Conservation (phyloP, 1,139 yeast genomes). For the Yamadazyma aaseri region DNA sequence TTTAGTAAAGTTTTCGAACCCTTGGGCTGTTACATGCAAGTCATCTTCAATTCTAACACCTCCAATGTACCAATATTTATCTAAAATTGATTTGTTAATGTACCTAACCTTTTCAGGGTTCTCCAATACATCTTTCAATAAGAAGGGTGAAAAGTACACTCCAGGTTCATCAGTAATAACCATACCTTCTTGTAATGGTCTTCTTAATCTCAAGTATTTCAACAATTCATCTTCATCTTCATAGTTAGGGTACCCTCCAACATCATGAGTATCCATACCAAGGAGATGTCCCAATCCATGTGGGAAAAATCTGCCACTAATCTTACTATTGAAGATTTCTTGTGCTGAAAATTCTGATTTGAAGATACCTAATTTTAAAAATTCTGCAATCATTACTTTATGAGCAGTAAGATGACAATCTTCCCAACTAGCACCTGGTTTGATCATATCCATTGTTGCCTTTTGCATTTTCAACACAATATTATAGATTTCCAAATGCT, state of each 20-base stretch:
- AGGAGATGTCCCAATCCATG: constrained; percentile 93
- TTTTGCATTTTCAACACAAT: constrained; percentile 84
- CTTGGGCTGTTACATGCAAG: constrained; percentile 70
- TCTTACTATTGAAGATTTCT: constrained; percentile 67
- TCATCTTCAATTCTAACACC: constrained; percentile 98
- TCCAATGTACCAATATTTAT: constrained; percentile 83
- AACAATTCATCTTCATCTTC: constrained; percentile 77
- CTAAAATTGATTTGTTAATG: constrained; percentile 64
- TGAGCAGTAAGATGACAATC: constrained; percentile 80
- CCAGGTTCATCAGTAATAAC: constrained; percentile 97
- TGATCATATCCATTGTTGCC: constrained; percentile 63
- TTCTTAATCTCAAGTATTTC: constrained; percentile 75
- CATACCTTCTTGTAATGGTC: constrained; percentile 72
- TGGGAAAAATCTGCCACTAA: constrained; percentile 82
- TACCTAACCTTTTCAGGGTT: constrained; percentile 57
- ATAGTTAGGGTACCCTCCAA: constrained; percentile 84
- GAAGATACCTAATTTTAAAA: constrained; percentile 76
- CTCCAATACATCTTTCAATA: constrained; percentile 64
- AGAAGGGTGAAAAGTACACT: constrained; percentile 79
- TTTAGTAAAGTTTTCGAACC: constrained; percentile 77
- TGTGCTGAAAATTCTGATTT: constrained; percentile 55
- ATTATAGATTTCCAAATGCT: constrained; percentile 78
- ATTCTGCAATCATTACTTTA: constrained; percentile 66
- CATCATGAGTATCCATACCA: constrained; percentile 96
- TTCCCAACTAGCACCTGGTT: constrained; percentile 87